Percentiles rank a stretch among this genome's conserved stretches.
Evolutionary conservation across 345 rosid genomes (phyloP).

Genomic region (Sonneratia caseolaris): DNA sequence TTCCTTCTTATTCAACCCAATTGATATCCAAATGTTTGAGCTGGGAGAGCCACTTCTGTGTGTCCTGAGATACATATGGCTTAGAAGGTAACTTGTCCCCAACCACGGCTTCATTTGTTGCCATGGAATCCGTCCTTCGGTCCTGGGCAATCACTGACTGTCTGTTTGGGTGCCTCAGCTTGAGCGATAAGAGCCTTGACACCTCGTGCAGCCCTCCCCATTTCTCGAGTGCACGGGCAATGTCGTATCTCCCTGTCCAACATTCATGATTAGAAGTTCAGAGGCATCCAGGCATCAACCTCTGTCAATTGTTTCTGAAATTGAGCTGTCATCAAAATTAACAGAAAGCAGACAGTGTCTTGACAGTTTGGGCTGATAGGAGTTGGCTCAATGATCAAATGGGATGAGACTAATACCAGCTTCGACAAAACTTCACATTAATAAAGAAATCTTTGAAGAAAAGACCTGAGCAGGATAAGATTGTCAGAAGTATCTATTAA

Average conservation of each 20-base stretch:
- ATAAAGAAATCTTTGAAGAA: neutral
- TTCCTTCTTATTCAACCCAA: constrained; percentile 49
- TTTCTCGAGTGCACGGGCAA: constrained; percentile 90
- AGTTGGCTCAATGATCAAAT: neutral
- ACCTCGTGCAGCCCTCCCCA: constrained; percentile 95
- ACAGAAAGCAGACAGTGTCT: neutral
- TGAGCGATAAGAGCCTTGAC: constrained; percentile 65
- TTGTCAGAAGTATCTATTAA: neutral
- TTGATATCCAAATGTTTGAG: constrained; percentile 61
- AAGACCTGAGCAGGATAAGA: neutral
- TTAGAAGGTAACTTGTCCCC: constrained; percentile 27
- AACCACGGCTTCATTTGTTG: constrained; percentile 16
- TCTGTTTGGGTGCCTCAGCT: constrained; percentile 64
- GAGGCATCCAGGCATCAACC: neutral
- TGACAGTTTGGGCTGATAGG: too few relatives aligned
- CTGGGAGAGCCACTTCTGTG: constrained; percentile 62
- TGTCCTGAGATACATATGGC: constrained; percentile 53
- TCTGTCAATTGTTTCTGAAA: too few relatives aligned
- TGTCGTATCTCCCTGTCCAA: constrained; percentile 74
- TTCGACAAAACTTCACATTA: neutral
- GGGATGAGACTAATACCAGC: neutral
- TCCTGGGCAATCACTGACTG: constrained; percentile 35
- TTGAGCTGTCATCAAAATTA: too few relatives aligned
- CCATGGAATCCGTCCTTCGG: constrained; percentile 23
- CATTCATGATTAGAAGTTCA: neutral